Conservation (phyloP, 2,329 filamentous ascomycete genomes). For the Sarocladium brachiariae region DNA sequence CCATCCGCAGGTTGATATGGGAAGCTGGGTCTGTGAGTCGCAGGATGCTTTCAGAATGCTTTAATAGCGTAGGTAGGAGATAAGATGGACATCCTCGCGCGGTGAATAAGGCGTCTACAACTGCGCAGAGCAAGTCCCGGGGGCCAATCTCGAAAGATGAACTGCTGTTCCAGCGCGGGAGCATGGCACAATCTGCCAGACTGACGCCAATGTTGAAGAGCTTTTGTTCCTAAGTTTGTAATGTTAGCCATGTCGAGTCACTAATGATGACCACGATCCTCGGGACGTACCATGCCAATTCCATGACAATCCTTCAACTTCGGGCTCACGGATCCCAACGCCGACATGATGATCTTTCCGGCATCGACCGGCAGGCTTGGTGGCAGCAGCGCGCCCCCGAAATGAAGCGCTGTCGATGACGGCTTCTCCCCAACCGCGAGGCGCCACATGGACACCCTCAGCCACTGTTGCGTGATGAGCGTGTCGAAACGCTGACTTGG, state of each 20-base stretch:
- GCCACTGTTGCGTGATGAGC: constrained; percentile 26
- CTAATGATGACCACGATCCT: not conserved
- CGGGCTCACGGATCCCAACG: constrained; percentile 18
- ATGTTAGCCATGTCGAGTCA: not conserved
- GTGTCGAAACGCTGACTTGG: constrained; percentile 27
- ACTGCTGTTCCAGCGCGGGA: constrained; percentile 15
- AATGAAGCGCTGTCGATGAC: constrained; percentile 14
- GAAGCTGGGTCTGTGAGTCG: constrained; percentile 13
- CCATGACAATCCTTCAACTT: constrained; percentile 25
- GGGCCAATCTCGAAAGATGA: constrained; percentile 21
- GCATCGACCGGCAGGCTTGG: constrained; percentile 22
- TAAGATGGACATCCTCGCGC: constrained; percentile 22
- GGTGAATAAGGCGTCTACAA: constrained; percentile 19
- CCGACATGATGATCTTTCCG: constrained; percentile 22
- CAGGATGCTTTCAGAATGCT: constrained; percentile 15
- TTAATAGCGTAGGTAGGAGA: constrained; percentile 20
- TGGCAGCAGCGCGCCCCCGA: constrained; percentile 14
- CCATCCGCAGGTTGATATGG: constrained; percentile 12
- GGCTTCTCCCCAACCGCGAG: constrained; percentile 22
- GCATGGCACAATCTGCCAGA: constrained; percentile 20
- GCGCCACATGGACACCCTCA: constrained; percentile 25
- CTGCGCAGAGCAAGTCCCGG: constrained; percentile 20
- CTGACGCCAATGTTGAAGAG: constrained; percentile 25
- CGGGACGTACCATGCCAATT: constrained; percentile 21
- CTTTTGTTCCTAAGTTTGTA: constrained; percentile 25